phyloP scores from a whole-genome alignment of 2,329 filamentous ascomycete genomes.

The Fusarium subtropicale region DNA sequence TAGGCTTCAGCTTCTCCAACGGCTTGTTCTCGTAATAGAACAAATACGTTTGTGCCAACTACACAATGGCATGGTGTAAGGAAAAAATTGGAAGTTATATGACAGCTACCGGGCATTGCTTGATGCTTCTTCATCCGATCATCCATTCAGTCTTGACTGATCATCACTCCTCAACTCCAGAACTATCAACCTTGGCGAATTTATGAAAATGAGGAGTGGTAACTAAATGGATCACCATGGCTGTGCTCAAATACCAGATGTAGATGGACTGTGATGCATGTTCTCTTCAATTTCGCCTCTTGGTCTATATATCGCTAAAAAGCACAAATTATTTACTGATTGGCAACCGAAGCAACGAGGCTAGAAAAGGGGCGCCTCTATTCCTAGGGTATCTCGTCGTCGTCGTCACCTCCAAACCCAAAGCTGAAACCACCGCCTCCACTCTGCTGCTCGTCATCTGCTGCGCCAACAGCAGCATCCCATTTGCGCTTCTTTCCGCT shows the following conservation, averaged over 20 bases:
- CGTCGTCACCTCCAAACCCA: conserved; percentile 63
- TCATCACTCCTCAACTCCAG: neutral
- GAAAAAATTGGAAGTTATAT: neutral
- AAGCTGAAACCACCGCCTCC: conserved; percentile 62
- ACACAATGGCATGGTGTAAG: neutral
- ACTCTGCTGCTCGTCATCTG: conserved; percentile 50
- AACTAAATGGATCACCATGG: neutral
- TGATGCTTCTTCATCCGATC: neutral
- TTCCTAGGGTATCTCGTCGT: conserved; percentile 59
- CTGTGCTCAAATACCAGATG: neutral
- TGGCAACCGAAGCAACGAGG: conserved; percentile 4
- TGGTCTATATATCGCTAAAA: conserved; percentile 7
- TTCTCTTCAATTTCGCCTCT: conserved; percentile 3
- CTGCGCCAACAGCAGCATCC: conserved; percentile 74
- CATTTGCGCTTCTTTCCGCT: conserved; percentile 82
- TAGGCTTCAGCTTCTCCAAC: neutral
- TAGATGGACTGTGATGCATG: neutral
- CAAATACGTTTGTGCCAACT: neutral
- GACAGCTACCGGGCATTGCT: neutral
- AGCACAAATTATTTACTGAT: conserved; percentile 2
- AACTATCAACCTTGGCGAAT: neutral
- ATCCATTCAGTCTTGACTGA: conserved; percentile 10
- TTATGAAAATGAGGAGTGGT: neutral
- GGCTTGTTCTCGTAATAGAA: neutral
- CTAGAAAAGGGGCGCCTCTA: neutral